Base-by-base conservation (phyloP, 2,329 filamentous ascomycete genomes). In the Botrytis galanthina region DNA sequence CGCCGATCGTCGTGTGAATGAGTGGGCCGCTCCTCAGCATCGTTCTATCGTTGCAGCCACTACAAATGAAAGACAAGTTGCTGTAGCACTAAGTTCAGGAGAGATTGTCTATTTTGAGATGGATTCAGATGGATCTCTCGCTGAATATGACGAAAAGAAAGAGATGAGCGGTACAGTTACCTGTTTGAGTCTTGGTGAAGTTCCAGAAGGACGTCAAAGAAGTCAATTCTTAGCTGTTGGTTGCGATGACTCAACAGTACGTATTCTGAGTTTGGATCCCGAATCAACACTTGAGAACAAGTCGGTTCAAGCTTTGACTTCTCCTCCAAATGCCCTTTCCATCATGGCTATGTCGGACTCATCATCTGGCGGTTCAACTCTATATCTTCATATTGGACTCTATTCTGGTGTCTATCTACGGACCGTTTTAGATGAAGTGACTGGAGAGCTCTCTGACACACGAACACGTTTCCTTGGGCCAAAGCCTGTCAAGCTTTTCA, bases 21-120 rank as follows among this genome's bases (percentile, higher is more conserved):
- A 98, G 81, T 99, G 96, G 96, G 90, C 93, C 22, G 92, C 93
- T 8, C 97, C 97, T 0, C 92, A 97, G 78, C 95, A 99, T 85
- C 90, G 96, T 35, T 97, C 95, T 0, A 98, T 99, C 76, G 94
- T 98, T 64, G 94, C 95, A 14, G 97, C 95, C 48, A 92, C 95
- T 1, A 96, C 95, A 26, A 99, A 99, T 80, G 91, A 95, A 78
- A 90, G 93, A 60, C 96, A 99, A 83, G 93, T 99, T 39, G 94
- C 94, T 5, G 91, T 98, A 68, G 96, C 96, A 1, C 86, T 99
- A 39, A 98, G 95, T 81, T 98, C 95, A 14, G 95, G 95, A 54
- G 96, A 99, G 82, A 95, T 99, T 76, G 93, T 97, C 60, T 99
- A 98, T 81, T 99, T 99, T 78, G 97, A 99, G 81, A 95, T 98